Evolutionary conservation across 1,284 basidiomycete species (phyloP).

Genomic region (Melampsora americana): DNA sequence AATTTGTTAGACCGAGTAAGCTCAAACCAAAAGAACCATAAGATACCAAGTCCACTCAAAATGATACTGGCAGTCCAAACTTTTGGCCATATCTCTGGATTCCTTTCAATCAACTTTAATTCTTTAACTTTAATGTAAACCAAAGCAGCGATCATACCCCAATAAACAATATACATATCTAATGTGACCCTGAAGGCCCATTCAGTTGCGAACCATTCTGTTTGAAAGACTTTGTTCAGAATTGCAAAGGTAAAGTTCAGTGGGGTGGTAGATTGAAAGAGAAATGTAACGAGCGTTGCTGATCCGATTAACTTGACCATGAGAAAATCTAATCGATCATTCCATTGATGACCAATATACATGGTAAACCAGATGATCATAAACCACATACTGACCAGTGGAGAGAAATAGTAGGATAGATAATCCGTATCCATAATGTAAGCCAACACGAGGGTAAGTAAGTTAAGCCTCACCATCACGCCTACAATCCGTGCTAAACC

Average conservation of each 20-base stretch:
- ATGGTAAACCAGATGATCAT: slow-evolving; percentile 78
- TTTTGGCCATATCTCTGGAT: slow-evolving; percentile 62
- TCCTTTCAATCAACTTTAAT: slow-evolving; percentile 65
- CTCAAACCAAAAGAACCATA: slow-evolving; percentile 80
- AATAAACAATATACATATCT: slow-evolving; percentile 81
- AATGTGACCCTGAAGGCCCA: slow-evolving; percentile 81
- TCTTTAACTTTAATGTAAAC: slow-evolving; percentile 73
- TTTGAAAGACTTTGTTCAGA: slow-evolving; percentile 66
- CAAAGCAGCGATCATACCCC: slow-evolving; percentile 74
- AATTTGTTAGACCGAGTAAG: slow-evolving; percentile 72
- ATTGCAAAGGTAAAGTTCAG: slow-evolving; percentile 66
- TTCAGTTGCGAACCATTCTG: slow-evolving; percentile 76
- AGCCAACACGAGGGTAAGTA: slow-evolving; percentile 73
- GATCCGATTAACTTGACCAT: slow-evolving; percentile 68
- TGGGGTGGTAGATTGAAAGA: slow-evolving; percentile 66
- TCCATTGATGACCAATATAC: slow-evolving; percentile 67
- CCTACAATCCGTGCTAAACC: slow-evolving; percentile 67
- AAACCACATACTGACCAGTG: slow-evolving; percentile 69
- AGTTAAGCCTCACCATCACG: slow-evolving; percentile 75
- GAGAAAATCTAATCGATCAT: slow-evolving; percentile 67
- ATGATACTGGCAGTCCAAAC: slow-evolving; percentile 59
- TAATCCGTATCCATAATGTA: slow-evolving; percentile 89
- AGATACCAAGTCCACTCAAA: slow-evolving; percentile 60
- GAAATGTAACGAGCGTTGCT: slow-evolving; percentile 63
- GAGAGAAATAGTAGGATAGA: slow-evolving; percentile 80